Percentiles rank a stretch among this genome's conserved stretches.
Evolutionary conservation across 2,329 filamentous ascomycete genomes (phyloP).

Genomic region (Paraconiothyrium sp.): DNA sequence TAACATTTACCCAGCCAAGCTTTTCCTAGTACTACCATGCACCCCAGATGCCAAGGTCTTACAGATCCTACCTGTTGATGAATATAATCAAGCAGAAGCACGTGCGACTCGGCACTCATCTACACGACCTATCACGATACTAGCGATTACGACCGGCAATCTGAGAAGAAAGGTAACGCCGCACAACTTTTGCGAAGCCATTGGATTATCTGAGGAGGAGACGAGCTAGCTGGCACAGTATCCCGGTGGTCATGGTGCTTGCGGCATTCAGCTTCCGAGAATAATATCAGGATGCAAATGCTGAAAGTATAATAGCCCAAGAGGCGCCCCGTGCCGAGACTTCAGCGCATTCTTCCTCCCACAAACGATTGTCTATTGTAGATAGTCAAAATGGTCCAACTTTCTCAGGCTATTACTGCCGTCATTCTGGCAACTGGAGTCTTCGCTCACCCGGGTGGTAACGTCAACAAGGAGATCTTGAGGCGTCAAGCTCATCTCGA

Average conservation of each 20-base stretch:
- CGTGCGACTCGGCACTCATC: conserved; percentile 16
- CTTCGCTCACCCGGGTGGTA: conserved; percentile 53
- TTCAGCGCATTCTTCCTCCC: conserved; percentile 5
- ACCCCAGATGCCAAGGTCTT: conserved; percentile 22
- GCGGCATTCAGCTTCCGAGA: conserved; percentile 22
- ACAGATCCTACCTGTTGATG: conserved; percentile 9
- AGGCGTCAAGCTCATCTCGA: conserved; percentile 45
- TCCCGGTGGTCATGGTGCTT: conserved; percentile 24
- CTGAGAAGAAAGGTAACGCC: conserved; percentile 10
- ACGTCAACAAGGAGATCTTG: conserved; percentile 43
- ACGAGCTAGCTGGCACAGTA: conserved; percentile 1
- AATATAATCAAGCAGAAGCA: conserved; percentile 23
- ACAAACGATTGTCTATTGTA: conserved; percentile 10
- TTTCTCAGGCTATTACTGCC: conserved; percentile 35
- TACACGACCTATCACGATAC: conserved; percentile 16
- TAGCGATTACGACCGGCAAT: conserved; percentile 20
- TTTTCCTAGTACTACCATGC: conserved; percentile 18
- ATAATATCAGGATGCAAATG: conserved; percentile 16
- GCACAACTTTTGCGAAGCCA: conserved; percentile 1
- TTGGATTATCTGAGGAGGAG: conserved; percentile 3
- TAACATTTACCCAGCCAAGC: conserved; percentile 27
- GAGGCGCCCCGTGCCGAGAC: conserved; percentile 5
- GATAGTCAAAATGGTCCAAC: conserved; percentile 39
- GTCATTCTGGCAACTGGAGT: conserved; percentile 37
- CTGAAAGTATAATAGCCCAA: conserved; percentile 35